A percentile compares a stretch with the other conserved stretches of the same genome.
Evolutionary conservation across 371 early-diverging fungal species (phyloP).

Genomic region (Funneliformis caledonium): DNA sequence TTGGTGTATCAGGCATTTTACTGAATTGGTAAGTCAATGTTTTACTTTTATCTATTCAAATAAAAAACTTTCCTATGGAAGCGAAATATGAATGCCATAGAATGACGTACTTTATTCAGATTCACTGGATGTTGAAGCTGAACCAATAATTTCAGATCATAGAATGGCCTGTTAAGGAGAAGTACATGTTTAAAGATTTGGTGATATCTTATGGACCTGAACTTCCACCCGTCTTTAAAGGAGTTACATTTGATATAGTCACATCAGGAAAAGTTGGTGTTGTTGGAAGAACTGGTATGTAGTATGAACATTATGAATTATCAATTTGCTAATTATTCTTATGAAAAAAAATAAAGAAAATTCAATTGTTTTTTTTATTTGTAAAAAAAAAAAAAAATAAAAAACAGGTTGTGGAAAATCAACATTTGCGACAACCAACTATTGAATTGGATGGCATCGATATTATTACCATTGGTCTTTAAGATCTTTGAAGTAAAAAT

Average conservation of each 20-base stretch:
- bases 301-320: conserved; percentile 29
- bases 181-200: conserved; percentile 59
- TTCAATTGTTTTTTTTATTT: not conserved
- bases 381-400: too few species aligned
- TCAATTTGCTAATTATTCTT: not conserved
- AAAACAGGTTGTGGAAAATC: conserved; percentile 67
- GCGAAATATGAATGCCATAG: conserved; percentile 72
- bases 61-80: conserved; percentile 52
- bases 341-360: not conserved
- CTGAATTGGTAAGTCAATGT: conserved; percentile 16
- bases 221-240: conserved; percentile 61
- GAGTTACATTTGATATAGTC: conserved; percentile 56
- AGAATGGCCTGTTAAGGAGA: conserved; percentile 69
- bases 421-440: conserved; percentile 65
- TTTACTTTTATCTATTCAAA: not conserved
- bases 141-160: conserved; percentile 52
- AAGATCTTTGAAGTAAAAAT: conserved; percentile 64
- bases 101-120: conserved; percentile 66
- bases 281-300: conserved; percentile 58
- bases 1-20: conserved; percentile 51
- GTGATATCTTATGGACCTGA: conserved; percentile 65
- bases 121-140: conserved; percentile 61
- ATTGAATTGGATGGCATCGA: conserved; percentile 74
- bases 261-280: conserved; percentile 64
- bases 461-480: conserved; percentile 65